Evolutionary conservation across 2,329 filamentous ascomycete genomes (phyloP), one percentile per base, ranked within the genome.

Genomic region (Curvularia eragrostidis): DNA sequence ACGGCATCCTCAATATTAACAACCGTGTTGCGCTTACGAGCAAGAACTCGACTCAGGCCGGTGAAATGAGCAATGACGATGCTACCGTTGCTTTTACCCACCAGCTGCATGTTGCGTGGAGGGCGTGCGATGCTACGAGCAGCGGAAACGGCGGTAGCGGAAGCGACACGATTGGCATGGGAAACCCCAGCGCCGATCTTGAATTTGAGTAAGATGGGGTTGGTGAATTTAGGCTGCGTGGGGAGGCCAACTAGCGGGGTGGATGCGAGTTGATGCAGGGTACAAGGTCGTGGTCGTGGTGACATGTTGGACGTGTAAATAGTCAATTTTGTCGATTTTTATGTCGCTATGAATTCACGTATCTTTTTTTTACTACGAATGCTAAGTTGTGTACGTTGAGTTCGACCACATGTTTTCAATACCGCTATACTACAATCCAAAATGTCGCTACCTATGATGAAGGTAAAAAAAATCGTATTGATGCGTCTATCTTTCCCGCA

Each of bases 71-170:
- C 39, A 74, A 72, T 52, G 72, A 75, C 41, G 72, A 75, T 64
- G 72, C 72, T 6, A 75, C 72, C 4, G 71, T 75, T 9, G 71
- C 71, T 43, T 74, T 75, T 57, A 75, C 71, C 9, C 72, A 75
- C 56, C 72, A 75, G 63, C 51, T 75, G 46, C 72, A 75, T 48
- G 72, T 75, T 59, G 58, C 68, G 7, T 74, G 72, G 72, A 70
- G 63, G 64, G 48, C 65, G 53, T 75, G 72, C 26, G 48, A 50
- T 12, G 23, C 42, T 48, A 48, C 62, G 32, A 48, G 54, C 30
- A 56, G 57, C 1, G 43, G 54, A 15, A 34, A 3, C 26, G 19
- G 52, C 15, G 55, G 58, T 47, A 39, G 39, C 41, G 63, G 62
- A 30, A 61, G 59, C 23, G 66, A 68, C 43, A 58, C 60, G 5